Conservation (phyloP, 345 rosid species). For the Hibiscus mutabilis region DNA sequence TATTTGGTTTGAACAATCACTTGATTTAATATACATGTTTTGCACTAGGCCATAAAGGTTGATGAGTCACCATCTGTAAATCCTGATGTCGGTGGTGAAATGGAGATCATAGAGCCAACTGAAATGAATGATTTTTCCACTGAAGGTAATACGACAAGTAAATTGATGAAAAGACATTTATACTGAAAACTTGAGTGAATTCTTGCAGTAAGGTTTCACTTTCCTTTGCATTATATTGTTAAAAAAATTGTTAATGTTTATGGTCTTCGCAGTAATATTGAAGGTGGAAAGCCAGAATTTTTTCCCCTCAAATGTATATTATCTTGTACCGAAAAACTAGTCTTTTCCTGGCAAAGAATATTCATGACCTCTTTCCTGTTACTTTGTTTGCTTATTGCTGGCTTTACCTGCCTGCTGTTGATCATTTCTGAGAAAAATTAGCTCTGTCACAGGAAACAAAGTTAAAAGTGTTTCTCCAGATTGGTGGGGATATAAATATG, state of each 20-base stretch:
- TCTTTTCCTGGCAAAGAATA: not conserved
- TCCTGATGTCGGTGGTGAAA: slow-evolving; percentile 23
- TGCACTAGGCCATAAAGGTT: slow-evolving; percentile 55
- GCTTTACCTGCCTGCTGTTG: not conserved
- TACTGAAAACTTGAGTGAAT: not conserved
- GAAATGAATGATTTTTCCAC: slow-evolving; percentile 29
- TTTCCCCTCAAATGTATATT: not conserved
- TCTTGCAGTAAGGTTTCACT: not conserved
- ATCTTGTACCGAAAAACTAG: not conserved
- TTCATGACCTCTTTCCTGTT: not conserved
- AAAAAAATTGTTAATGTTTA: not conserved
- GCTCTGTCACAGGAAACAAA: not conserved
- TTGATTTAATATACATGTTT: slow-evolving; percentile 8
- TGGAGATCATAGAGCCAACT: slow-evolving; percentile 34
- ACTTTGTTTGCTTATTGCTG: not conserved
- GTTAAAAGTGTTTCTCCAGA: not conserved
- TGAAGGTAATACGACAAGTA: slow-evolving; percentile 34
- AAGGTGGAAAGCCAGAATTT: not conserved
- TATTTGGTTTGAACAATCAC: not conserved
- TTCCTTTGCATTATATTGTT: not conserved
- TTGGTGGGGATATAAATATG: not conserved
- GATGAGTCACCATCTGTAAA: slow-evolving; percentile 40
- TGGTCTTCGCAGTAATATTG: not conserved
- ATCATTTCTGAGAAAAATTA: not conserved
- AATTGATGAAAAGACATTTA: not conserved